phyloP scores from a whole-genome alignment of 768 basidiomycete genomes.

The Sporobolomyces roseus region DNA sequence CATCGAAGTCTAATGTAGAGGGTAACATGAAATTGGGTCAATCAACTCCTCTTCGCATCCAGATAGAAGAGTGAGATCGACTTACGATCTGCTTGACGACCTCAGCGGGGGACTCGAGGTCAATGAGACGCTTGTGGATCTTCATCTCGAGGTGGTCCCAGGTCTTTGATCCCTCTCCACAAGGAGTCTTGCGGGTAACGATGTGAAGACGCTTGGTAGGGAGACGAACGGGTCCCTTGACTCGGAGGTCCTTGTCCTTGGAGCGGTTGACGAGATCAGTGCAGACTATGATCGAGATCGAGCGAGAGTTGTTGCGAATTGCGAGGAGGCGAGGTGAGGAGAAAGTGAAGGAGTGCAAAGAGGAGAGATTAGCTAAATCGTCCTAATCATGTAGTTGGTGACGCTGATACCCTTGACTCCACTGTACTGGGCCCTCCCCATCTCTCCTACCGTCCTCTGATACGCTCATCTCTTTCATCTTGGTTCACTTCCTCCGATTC shows the following conservation, averaged over 20 bases:
- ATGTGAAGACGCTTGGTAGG: constrained; percentile 98
- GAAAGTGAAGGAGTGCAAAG: too few species aligned
- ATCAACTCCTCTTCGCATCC: not conserved
- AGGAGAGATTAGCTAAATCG: too few species aligned
- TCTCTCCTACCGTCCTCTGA: too few species aligned
- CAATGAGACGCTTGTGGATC: constrained; percentile 98
- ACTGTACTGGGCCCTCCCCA: too few species aligned
- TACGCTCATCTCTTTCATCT: too few species aligned
- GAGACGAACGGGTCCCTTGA: constrained; percentile 97
- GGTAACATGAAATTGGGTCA: not conserved
- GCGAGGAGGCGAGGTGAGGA: too few species aligned
- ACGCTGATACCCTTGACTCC: too few species aligned
- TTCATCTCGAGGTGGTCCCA: constrained; percentile 99
- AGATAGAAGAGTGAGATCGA: constrained; percentile 30
- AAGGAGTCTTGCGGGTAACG: constrained; percentile 99
- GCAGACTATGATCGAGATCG: constrained; percentile 62
- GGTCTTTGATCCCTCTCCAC: constrained; percentile 99
- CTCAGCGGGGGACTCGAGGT: constrained; percentile 96
- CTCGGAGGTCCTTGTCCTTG: constrained; percentile 98
- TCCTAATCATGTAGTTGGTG: too few species aligned
- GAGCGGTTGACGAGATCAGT: constrained; percentile 94
- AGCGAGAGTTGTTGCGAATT: not conserved
- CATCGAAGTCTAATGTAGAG: constrained; percentile 74
- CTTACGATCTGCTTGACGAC: constrained; percentile 99
- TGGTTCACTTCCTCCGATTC: not conserved